Percentiles rank a stretch among this genome's conserved stretches.
Conservation (phyloP, 2,329 filamentous ascomycete genomes). For the Polychaeton citri region DNA sequence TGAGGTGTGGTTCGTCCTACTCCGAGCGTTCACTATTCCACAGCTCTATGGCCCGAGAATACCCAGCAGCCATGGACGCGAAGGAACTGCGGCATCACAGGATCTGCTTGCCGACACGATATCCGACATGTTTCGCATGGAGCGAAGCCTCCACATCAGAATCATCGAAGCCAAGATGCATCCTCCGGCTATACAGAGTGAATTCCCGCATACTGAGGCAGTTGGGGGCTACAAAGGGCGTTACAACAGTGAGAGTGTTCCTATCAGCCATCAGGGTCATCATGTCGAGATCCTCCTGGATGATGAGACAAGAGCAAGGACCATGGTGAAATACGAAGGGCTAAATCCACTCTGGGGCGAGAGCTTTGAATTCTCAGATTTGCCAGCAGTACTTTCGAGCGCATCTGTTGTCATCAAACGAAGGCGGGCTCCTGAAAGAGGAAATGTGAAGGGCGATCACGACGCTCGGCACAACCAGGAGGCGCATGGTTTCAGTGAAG, state of each 20-base stretch:
- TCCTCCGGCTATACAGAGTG: constrained; percentile 15
- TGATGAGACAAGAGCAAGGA: constrained; percentile 64
- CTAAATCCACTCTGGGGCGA: constrained; percentile 73
- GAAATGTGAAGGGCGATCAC: constrained; percentile 17
- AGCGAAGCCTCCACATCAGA: constrained; percentile 45
- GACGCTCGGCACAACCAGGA: constrained; percentile 28
- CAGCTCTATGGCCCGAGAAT: constrained; percentile 62
- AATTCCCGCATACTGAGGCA: constrained; percentile 10
- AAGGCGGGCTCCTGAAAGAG: constrained; percentile 24
- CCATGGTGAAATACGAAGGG: constrained; percentile 56
- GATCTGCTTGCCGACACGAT: constrained; percentile 23
- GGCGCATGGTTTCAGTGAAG: constrained; percentile 18
- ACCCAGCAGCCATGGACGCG: constrained; percentile 27
- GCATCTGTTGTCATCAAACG: constrained; percentile 62
- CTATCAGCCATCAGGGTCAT: constrained; percentile 46
- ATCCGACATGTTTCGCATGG: constrained; percentile 53
- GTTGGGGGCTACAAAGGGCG: constrained; percentile 5
- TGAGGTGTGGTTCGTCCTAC: constrained; percentile 90
- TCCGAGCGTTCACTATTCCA: constrained; percentile 83
- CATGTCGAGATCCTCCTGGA: constrained; percentile 69
- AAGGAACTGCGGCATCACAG: constrained; percentile 9
- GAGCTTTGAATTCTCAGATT: constrained; percentile 62
- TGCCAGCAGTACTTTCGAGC: constrained; percentile 55
- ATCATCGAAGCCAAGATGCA: constrained; percentile 49
- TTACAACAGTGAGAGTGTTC: not conserved